These are phyloP conservation scores for Graphilbum sp. DNA, from an alignment of 2,329 filamentous ascomycete genomes.

Conservation along the genomic window DNA sequence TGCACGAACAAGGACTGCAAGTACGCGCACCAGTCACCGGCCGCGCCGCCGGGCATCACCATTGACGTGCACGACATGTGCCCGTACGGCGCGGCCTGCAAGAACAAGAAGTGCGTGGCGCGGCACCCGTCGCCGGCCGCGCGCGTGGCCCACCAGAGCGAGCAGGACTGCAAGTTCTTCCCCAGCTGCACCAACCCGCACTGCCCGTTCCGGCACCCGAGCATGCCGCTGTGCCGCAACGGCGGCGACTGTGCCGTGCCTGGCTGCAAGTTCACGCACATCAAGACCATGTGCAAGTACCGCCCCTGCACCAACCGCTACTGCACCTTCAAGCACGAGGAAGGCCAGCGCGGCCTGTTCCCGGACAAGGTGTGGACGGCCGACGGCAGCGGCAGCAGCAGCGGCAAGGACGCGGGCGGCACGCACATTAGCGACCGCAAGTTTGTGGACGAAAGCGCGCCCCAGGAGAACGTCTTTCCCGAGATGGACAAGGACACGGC, in stretches of 20 bases:
- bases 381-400: slow-evolving; percentile 14
- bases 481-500: slow-evolving; percentile 21
- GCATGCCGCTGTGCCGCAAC: slow-evolving; percentile 76
- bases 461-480: slow-evolving; percentile 59
- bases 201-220: slow-evolving; percentile 81
- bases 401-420: slow-evolving; percentile 19
- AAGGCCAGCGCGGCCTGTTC: slow-evolving; percentile 74
- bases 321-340: slow-evolving; percentile 79
- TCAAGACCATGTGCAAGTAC: slow-evolving; percentile 73
- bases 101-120: slow-evolving; percentile 84
- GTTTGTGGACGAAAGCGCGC: slow-evolving; percentile 56
- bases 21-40: slow-evolving; percentile 88
- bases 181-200: slow-evolving; percentile 78
- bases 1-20: slow-evolving; percentile 84
- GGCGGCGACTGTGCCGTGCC: slow-evolving; percentile 70
- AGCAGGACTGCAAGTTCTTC: slow-evolving; percentile 81
- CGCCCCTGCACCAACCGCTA: slow-evolving; percentile 80
- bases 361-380: slow-evolving; percentile 86
- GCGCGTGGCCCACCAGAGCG: slow-evolving; percentile 59
- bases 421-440: slow-evolving; percentile 75
- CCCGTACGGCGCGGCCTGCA: slow-evolving; percentile 78
- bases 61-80: slow-evolving; percentile 72
- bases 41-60: slow-evolving; percentile 58
- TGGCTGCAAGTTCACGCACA: slow-evolving; percentile 81
- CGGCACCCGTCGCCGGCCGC: slow-evolving; percentile 85